Base-by-base conservation (phyloP, 2,329 filamentous ascomycete genomes). In the Trichoderma atroviride region DNA sequence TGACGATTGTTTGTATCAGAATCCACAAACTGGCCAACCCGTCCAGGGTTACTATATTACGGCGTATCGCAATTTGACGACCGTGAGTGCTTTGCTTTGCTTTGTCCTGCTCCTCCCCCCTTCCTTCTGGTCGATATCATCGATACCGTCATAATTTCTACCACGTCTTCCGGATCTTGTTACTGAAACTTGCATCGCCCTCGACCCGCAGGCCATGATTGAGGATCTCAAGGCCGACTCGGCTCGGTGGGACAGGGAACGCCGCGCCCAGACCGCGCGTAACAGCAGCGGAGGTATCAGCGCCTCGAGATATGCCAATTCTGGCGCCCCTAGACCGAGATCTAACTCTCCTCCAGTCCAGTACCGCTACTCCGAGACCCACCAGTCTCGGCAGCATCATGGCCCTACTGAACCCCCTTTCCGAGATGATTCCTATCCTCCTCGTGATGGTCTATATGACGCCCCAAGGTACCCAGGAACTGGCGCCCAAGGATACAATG, bases 1-100 rank as follows among this genome's bases (percentile, higher is more conserved):
- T 68, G 55, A 68, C 65, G 16, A 7, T 60, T 31, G 10, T 10
- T 40, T 14, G 22, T 56, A 70, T 40, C 70, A 88, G 86, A 86
- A 88, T 76, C 83, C 85, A 24, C 79, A 84, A 74, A 86, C 79
- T 69, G 83, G 86, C 74, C 86, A 91, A 81, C 83, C 87, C 73
- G 88, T 89, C 72, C 86, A 88, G 76, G 91, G 91, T 74, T 94
- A 91, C 82, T 92, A 88, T 80, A 92, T 94, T 78, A 92, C 89
- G 60, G 91, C 91, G 71, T 94, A 94, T 80, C 87, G 91, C 72
- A 92, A 93, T 78, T 81, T 94, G 76, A 94, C 91, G 74, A 89
- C 90, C 76, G 91, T 93, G 86, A 83, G 89, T 82, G 7, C 33
- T 9, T 22, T 43, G 7, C 33, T 9, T 22, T 43, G 40, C 40